A percentile compares a stretch with the other conserved stretches of the same genome.
phyloP scores from a whole-genome alignment of 108 stramenopile genomes.

The Nitzschia sp. region DNA sequence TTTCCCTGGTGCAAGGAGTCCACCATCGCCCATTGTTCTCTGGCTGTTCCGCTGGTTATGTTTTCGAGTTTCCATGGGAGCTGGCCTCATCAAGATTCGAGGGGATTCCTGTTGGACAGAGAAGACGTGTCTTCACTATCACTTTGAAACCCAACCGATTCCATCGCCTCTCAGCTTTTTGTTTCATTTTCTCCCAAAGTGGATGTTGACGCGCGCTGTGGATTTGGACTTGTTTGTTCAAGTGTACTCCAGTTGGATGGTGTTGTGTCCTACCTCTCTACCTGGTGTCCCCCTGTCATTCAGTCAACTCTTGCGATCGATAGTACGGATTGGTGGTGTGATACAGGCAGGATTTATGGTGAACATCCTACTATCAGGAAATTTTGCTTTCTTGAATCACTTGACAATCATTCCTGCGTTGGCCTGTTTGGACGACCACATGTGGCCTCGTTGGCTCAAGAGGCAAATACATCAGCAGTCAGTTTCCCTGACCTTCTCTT shows the following conservation, averaged over 20 bases:
- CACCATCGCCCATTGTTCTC: conserved; percentile 50
- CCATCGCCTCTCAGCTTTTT: conserved; percentile 65
- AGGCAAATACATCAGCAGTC: not conserved
- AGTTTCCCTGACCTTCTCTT: not conserved
- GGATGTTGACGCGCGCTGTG: conserved; percentile 44
- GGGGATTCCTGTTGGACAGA: conserved; percentile 75
- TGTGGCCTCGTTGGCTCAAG: conserved; percentile 39
- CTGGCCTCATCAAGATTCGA: conserved; percentile 84
- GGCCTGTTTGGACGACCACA: conserved; percentile 71
- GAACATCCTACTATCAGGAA: conserved; percentile 70
- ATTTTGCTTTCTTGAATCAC: conserved; percentile 80
- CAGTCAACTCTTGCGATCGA: conserved; percentile 8
- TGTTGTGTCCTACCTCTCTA: conserved; percentile 34
- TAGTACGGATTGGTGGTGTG: conserved; percentile 51
- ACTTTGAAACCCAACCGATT: conserved; percentile 84
- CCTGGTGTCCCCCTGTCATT: not conserved
- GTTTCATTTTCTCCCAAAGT: conserved; percentile 67
- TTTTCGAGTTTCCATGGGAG: conserved; percentile 76
- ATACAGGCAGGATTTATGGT: conserved; percentile 66
- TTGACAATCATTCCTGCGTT: conserved; percentile 77
- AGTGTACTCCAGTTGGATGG: conserved; percentile 68
- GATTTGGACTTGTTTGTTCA: conserved; percentile 76
- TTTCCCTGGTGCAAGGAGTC: conserved; percentile 12
- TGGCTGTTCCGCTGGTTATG: conserved; percentile 83
- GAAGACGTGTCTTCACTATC: conserved; percentile 71